Evolutionary conservation across 108 stramenopile species (phyloP).

Genomic region (Parmales sp.): DNA sequence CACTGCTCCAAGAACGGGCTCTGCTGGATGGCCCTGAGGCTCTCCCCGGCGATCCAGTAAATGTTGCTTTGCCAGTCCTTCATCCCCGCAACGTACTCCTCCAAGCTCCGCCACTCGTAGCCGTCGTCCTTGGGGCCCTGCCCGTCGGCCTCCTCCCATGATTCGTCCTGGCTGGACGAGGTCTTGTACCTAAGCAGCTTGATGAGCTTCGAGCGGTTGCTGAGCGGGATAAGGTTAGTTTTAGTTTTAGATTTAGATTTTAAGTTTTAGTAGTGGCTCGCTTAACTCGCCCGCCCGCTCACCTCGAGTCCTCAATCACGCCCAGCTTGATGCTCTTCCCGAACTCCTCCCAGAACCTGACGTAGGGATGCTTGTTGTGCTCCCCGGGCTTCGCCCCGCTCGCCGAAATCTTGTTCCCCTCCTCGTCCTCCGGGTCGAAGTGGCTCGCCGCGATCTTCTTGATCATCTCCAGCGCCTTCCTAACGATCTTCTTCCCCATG

Average conservation of each 20-base stretch:
- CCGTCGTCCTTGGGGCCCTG: too few relatives aligned
- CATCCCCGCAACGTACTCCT: slow-evolving; percentile 86
- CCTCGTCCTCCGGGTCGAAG: slow-evolving; percentile 39
- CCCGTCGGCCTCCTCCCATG: too few relatives aligned
- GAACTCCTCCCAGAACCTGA: slow-evolving; percentile 90
- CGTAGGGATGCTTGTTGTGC: slow-evolving; percentile 48
- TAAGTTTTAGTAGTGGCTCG: too few relatives aligned
- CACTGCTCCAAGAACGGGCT: slow-evolving; percentile 88
- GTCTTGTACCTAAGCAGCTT: slow-evolving; percentile 93
- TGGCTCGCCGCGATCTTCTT: slow-evolving; percentile 58
- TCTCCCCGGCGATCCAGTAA: slow-evolving; percentile 85
- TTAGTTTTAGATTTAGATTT: too few relatives aligned
- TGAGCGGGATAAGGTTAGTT: neutral
- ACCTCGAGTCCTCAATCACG: slow-evolving; percentile 89
- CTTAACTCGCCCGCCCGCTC: too few relatives aligned
- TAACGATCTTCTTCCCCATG: slow-evolving; percentile 98
- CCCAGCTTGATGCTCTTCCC: slow-evolving; percentile 90
- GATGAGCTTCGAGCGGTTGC: slow-evolving; percentile 47
- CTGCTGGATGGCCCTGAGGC: slow-evolving; percentile 62
- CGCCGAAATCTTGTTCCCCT: slow-evolving; percentile 40
- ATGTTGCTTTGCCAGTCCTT: slow-evolving; percentile 98
- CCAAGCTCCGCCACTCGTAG: slow-evolving; percentile 62
- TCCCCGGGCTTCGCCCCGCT: neutral
- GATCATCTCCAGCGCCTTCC: slow-evolving; percentile 95
- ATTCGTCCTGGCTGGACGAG: slow-evolving; percentile 59